Conservation (phyloP, 305 asterid species). For the Fraxinus sp. region DNA sequence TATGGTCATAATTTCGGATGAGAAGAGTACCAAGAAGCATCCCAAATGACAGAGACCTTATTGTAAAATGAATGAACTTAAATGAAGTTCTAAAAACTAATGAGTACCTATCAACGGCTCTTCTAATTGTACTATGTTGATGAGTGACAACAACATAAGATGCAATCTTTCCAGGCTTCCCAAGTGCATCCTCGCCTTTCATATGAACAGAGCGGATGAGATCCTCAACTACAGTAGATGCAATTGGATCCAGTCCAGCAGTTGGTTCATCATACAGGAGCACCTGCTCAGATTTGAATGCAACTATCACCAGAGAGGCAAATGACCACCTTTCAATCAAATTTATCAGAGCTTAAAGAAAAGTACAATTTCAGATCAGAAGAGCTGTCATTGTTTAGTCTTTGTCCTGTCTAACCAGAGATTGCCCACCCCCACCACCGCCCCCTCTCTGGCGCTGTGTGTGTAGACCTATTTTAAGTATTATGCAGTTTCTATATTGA, state of each 20-base stretch:
- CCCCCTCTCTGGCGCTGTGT: background rate
- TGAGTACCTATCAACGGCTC: constrained; percentile 91
- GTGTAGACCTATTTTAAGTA: background rate
- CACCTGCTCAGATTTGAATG: constrained; percentile 53
- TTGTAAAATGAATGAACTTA: constrained; percentile 10
- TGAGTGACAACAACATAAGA: constrained; percentile 94
- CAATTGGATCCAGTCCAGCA: constrained; percentile 99
- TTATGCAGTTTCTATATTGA: background rate
- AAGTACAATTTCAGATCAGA: background rate
- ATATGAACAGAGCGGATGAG: constrained; percentile 93
- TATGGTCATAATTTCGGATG: constrained; percentile 23
- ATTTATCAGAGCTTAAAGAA: background rate
- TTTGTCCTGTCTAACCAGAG: background rate
- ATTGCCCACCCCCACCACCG: background rate
- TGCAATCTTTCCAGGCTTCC: constrained; percentile 86
- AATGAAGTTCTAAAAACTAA: constrained; percentile 14
- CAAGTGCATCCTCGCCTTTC: constrained; percentile 78
- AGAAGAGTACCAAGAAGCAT: constrained; percentile 18
- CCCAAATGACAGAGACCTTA: constrained; percentile 11
- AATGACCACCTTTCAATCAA: background rate
- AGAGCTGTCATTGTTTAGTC: background rate
- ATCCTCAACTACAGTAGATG: constrained; percentile 97
- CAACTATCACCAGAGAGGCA: constrained; percentile 12
- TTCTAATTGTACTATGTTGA: constrained; percentile 93
- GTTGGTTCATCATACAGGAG: constrained; percentile 96